These are phyloP conservation scores for Raphanus hybrid DNA, from an alignment of 441 rosid genomes.

Conservation along the genomic window DNA sequence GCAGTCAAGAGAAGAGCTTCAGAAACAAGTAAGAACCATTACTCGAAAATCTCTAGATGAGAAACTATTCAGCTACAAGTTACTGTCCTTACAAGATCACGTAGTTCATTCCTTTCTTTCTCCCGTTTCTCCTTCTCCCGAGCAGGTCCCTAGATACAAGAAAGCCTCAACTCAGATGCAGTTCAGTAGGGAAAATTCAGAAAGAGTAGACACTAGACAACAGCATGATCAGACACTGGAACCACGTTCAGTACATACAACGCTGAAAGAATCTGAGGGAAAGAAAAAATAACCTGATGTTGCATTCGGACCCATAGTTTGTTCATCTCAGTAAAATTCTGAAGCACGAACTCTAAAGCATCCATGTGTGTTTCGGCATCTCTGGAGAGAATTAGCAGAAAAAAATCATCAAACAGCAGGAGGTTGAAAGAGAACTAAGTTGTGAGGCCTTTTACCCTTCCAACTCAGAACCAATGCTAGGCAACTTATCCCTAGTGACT, in stretches of 20 bases:
- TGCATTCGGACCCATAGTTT: slow-evolving; percentile 89
- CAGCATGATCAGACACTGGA: slow-evolving; percentile 67
- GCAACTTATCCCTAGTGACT: slow-evolving; percentile 74
- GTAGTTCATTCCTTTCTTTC: slow-evolving; percentile 80
- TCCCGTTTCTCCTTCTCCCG: slow-evolving; percentile 83
- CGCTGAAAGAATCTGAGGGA: slow-evolving; percentile 36
- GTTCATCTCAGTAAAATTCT: slow-evolving; percentile 84
- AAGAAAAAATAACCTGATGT: slow-evolving; percentile 76
- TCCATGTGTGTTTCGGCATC: slow-evolving; percentile 66
- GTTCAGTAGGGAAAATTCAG: slow-evolving; percentile 55
- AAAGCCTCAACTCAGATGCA: slow-evolving; percentile 69
- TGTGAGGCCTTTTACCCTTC: slow-evolving; percentile 58
- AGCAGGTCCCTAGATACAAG: slow-evolving; percentile 79
- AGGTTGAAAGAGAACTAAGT: slow-evolving; percentile 6
- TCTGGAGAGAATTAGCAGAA: slow-evolving; percentile 43
- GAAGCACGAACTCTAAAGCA: slow-evolving; percentile 77
- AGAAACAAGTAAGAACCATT: slow-evolving; percentile 33
- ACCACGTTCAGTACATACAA: slow-evolving; percentile 45
- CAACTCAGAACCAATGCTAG: slow-evolving; percentile 67
- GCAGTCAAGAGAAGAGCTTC: slow-evolving; percentile 33
- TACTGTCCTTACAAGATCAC: slow-evolving; percentile 72
- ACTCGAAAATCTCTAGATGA: slow-evolving; percentile 40
- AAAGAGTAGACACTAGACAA: slow-evolving; percentile 55
- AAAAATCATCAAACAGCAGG: neutral
- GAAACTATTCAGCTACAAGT: slow-evolving; percentile 44